Evolutionary conservation across 257 asterid genomes (phyloP), one percentile per base, ranked within the genome.

Genomic region (Gentiana macrophylla): DNA sequence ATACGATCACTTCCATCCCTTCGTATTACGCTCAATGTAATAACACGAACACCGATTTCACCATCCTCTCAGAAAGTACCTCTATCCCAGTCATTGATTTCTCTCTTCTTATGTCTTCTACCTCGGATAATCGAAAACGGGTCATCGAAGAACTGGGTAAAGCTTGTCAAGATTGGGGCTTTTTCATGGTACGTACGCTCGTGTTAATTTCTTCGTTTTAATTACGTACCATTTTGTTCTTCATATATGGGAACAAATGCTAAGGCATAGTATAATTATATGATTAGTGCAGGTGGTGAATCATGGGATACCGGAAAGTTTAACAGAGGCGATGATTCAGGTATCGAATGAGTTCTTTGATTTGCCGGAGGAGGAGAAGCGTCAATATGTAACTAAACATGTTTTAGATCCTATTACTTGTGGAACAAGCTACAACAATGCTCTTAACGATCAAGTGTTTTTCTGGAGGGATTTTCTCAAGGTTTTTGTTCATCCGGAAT

Each of bases 381-480:
- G 73, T 0, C 70, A 64, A 11, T 80, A 76, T 56, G 61, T 73
- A 57, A 84, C 88, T 0, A 53, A 74, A 55, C 57, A 82, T 44
- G 83, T 83, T 5, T 36, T 76, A 56, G 81, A 79, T 49, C 91
- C 91, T 8, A 72, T 88, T 13, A 75, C 87, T 60, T 88, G 68
- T 45, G 97, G 95, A 6, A 85, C 95, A 37, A 88, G 95, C 78
- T 84, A 79, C 67, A 41, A 41, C 9, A 85, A 85, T 56, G 52
- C 83, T 41, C 68, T 78, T 0, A 77, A 56, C 8, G 95, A 88
- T 15, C 55, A 52, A 37, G 37, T 62, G 7, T 68, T 63, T 48
- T 77, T 70, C 62, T 88, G 96, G 96, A 82, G 94, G 67, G 96
- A 87, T 67, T 88, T 75, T 71, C 72, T 88, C 57, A 88, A 85